A percentile compares a stretch with the other conserved stretches of the same genome.
phyloP scores from a whole-genome alignment of 2,329 filamentous ascomycete genomes.

The Aspergillus thermomutatus region DNA sequence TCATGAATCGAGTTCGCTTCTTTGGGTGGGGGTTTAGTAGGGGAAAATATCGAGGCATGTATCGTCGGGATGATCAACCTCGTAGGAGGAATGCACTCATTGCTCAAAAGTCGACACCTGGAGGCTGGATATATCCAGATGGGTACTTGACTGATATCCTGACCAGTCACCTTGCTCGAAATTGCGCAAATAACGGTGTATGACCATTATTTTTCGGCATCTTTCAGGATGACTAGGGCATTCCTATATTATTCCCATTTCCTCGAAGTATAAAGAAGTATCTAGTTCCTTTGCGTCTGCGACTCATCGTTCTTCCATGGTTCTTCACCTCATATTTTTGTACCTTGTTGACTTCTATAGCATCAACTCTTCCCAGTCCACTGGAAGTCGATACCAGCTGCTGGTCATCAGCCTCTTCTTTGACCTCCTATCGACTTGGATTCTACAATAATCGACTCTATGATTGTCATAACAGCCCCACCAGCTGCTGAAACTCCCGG shows the following conservation, averaged over 20 bases:
- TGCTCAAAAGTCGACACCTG: too few relatives aligned
- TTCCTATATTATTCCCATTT: background rate
- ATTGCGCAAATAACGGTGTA: background rate
- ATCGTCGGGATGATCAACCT: background rate
- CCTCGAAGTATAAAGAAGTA: background rate
- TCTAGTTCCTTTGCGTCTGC: background rate
- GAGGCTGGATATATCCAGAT: background rate
- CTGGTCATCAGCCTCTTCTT: background rate
- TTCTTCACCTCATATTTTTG: background rate
- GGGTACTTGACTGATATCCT: background rate
- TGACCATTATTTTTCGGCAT: background rate
- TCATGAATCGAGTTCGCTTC: background rate
- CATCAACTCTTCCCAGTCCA: background rate
- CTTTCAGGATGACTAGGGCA: background rate
- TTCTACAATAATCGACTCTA: background rate
- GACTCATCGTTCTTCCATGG: background rate
- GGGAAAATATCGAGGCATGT: background rate
- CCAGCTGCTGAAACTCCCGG: background rate
- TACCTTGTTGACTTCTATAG: background rate
- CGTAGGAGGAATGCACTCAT: background rate
- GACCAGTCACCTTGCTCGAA: background rate
- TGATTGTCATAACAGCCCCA: background rate
- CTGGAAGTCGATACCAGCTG: background rate
- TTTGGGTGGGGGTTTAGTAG: background rate
- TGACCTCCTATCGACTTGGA: background rate